phyloP scores from a whole-genome alignment of 2,329 filamentous ascomycete species.

The Ceratocystis ficicola region DNA sequence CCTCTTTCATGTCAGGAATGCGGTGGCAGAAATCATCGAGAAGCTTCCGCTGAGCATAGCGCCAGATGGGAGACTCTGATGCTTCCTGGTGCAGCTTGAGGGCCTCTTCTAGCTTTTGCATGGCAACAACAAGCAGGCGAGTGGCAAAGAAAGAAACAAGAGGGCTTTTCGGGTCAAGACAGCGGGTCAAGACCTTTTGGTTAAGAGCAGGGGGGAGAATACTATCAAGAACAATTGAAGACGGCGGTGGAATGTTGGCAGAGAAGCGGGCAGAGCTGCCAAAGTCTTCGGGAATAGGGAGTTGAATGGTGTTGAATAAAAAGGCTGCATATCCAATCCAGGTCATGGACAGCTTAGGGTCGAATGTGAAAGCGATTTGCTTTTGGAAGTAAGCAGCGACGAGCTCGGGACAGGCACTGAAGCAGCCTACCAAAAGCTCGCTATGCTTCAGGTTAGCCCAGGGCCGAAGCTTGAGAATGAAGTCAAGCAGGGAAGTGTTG shows the following conservation, averaged over 20 bases:
- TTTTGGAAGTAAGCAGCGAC: conserved; percentile 76
- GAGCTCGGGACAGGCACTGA: conserved; percentile 70
- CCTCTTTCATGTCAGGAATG: conserved; percentile 69
- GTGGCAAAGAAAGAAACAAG: conserved; percentile 76
- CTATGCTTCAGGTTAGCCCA: conserved; percentile 72
- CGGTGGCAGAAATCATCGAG: conserved; percentile 63
- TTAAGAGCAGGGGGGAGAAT: conserved; percentile 73
- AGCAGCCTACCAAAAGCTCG: conserved; percentile 68
- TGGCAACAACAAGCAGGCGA: conserved; percentile 62
- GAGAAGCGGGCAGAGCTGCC: conserved; percentile 50
- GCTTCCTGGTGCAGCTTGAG: conserved; percentile 43
- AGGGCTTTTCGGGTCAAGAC: conserved; percentile 63
- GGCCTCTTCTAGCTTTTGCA: conserved; percentile 61
- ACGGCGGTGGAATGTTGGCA: conserved; percentile 60
- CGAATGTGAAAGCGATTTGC: conserved; percentile 70
- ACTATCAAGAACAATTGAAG: conserved; percentile 68
- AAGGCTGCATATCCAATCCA: conserved; percentile 93
- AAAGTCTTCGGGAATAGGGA: conserved; percentile 61
- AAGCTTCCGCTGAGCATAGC: conserved; percentile 54
- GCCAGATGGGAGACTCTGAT: conserved; percentile 44
- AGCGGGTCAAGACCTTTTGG: conserved; percentile 66
- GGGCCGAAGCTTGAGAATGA: conserved; percentile 66
- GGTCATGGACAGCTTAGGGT: conserved; percentile 81
- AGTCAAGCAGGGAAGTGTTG: conserved; percentile 67
- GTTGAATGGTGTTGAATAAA: conserved; percentile 65